These are phyloP conservation scores for Ophiostoma australiae DNA, from an alignment of 2,329 filamentous ascomycete species.

Conservation along the genomic window DNA sequence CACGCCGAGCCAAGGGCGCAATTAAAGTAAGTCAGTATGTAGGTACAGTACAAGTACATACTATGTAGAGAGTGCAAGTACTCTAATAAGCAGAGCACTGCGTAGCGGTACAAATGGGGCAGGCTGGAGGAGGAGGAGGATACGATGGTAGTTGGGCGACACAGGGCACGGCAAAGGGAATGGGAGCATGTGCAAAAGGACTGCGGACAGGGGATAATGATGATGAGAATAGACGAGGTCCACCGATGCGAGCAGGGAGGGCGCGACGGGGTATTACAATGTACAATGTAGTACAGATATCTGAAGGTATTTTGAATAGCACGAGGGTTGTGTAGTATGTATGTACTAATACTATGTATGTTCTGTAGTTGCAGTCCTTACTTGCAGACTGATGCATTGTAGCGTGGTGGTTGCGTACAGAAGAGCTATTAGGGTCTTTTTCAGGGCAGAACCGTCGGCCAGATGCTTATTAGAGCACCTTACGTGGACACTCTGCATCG, in stretches of 20 bases:
- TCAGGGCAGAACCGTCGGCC: background rate
- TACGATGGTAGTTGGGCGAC: too few relatives aligned
- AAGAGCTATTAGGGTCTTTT: background rate
- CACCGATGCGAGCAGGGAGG: conserved; percentile 2
- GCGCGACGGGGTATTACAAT: background rate
- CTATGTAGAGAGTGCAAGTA: background rate
- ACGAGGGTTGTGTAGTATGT: too few relatives aligned
- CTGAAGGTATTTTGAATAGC: background rate
- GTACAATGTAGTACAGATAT: too few relatives aligned
- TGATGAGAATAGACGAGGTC: background rate
- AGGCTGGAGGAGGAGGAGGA: background rate
- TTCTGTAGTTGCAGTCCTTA: too few relatives aligned
- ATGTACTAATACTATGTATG: too few relatives aligned
- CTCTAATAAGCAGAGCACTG: background rate
- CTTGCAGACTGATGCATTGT: background rate
- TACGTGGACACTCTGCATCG: background rate
- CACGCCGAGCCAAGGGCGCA: conserved; percentile 12
- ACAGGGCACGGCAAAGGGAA: background rate
- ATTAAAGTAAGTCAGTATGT: conserved; percentile 1
- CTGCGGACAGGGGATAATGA: background rate
- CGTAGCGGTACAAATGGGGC: background rate
- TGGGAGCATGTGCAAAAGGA: background rate
- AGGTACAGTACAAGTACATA: background rate
- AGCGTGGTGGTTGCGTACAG: background rate
- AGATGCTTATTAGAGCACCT: background rate